These are phyloP conservation scores for Lactifluus echinatus DNA, from an alignment of 768 basidiomycete species.

Conservation along the genomic window DNA sequence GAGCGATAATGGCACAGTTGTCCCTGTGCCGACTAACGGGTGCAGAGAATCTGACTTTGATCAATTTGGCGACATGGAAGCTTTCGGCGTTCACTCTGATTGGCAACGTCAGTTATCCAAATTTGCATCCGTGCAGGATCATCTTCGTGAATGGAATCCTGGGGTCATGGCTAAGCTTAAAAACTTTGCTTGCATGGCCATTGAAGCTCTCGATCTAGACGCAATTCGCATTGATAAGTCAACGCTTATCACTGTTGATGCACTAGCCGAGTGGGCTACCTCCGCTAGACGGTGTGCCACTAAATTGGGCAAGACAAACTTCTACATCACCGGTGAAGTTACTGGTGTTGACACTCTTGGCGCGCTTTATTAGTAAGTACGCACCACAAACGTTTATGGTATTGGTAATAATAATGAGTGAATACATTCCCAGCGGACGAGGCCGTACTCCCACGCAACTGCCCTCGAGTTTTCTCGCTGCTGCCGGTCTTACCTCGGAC, in stretches of 20 bases:
- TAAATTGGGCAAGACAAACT: constrained; percentile 69
- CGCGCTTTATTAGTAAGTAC: constrained; percentile 70
- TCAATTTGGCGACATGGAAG: constrained; percentile 95
- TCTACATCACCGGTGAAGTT: constrained; percentile 88
- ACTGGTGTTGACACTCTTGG: constrained; percentile 92
- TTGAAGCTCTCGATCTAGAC: constrained; percentile 84
- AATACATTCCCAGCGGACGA: constrained; percentile 53
- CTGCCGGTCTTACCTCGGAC: constrained; percentile 53
- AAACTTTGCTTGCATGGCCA: constrained; percentile 76
- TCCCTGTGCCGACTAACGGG: constrained; percentile 52
- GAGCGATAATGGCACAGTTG: constrained; percentile 61
- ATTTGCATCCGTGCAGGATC: constrained; percentile 93
- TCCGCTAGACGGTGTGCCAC: constrained; percentile 68
- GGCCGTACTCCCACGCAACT: constrained; percentile 71
- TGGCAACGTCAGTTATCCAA: constrained; percentile 93
- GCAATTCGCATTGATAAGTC: constrained; percentile 95
- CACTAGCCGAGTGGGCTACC: constrained; percentile 66
- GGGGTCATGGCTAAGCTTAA: constrained; percentile 69
- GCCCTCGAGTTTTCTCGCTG: constrained; percentile 59
- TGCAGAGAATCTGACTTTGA: constrained; percentile 84
- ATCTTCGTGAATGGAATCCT: constrained; percentile 87
- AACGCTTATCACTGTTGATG: constrained; percentile 81
- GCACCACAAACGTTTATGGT: neutral
- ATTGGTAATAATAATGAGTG: neutral
- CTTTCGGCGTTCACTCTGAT: constrained; percentile 92